Base-by-base conservation (phyloP, 2,329 filamentous ascomycete genomes). In the Trichoderma sp. region DNA sequence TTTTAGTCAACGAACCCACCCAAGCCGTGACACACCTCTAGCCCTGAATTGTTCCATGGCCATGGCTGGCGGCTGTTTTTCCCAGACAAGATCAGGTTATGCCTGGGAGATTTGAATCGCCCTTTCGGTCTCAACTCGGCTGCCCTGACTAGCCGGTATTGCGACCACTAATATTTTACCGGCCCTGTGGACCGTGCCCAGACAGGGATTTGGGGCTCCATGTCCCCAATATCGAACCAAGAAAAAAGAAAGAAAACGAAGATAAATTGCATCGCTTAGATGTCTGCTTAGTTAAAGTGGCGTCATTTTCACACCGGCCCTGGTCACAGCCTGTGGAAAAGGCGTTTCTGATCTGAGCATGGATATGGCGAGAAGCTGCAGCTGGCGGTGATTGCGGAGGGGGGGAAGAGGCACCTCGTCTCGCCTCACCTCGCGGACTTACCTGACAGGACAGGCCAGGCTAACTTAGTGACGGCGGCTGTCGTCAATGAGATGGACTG, bases 231-330 rank as follows among this genome's bases (percentile, higher is more conserved):
- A 62, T 70, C 57, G 57, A 61, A 28, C 64, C 64, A 67, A 67
- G 64, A n/a, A n/a, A 36, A 56, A 24, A 30, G 43, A 51, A 53
- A 18, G 21, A 62, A 36, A 70, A 64, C 47, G 47, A 43, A 70
- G 68, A 70, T 70, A 64, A 63, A 70, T 70, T 56, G 47, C 57
- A 70, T 70, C 60, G 68, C 68, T 64, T 63, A 70, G 68, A 70
- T 70, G 68, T 56, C 32, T 32, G 43, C 39, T 70, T 70, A 70
- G 68, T 70, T 39, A 14, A 64, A 57, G 68, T 70, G 60, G 58
- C 60, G 68, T 70, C 60, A 70, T 70, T 70, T 39, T 57, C 58
- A 39, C 47, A 47, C 58, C 24, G 4, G 34, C 68, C 68, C 68
- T 63, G 28, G 57, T 56, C 66, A 24, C 26, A 60, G 66, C 53